Conservation (phyloP, 192 early-diverging fungal species). For the Podila epicladia region DNA sequence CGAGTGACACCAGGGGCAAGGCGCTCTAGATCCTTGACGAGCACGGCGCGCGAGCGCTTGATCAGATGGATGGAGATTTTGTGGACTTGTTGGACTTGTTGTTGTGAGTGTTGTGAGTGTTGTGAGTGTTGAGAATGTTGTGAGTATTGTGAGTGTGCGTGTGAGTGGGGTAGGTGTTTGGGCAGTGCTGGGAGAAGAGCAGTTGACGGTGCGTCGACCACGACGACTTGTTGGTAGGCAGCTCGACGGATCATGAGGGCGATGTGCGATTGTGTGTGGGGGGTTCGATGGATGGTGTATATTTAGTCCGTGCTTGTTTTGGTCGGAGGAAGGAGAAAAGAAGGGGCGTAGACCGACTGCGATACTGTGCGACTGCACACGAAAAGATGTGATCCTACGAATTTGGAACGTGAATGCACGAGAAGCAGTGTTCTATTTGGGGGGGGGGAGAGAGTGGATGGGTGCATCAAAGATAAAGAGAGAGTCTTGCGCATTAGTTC, state of each 20-base stretch:
- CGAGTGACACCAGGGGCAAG: neutral
- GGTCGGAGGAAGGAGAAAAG: neutral
- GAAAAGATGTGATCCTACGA: too few relatives aligned
- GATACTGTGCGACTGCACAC: neutral
- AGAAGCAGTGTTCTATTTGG: too few relatives aligned
- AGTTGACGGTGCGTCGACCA: neutral
- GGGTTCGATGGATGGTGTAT: neutral
- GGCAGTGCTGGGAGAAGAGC: neutral
- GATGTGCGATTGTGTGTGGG: neutral
- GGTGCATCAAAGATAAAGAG: too few relatives aligned
- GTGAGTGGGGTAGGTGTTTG: neutral
- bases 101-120: neutral
- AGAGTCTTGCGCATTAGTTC: too few relatives aligned
- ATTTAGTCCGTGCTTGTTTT: neutral
- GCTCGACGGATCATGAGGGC: conserved; percentile 31
- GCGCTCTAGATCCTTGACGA: conserved; percentile 31
- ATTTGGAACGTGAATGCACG: too few relatives aligned
- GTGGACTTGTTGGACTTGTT: conserved; percentile 2
- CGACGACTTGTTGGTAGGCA: conserved; percentile 25
- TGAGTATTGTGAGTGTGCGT: neutral
- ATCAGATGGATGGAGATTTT: conserved; percentile 30
- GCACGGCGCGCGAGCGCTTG: conserved; percentile 22
- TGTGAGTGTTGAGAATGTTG: neutral
- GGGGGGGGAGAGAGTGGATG: too few relatives aligned
- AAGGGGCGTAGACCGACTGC: neutral